Evolutionary conservation across 768 basidiomycete species (phyloP).

Genomic region (Tylopilus intermedius): DNA sequence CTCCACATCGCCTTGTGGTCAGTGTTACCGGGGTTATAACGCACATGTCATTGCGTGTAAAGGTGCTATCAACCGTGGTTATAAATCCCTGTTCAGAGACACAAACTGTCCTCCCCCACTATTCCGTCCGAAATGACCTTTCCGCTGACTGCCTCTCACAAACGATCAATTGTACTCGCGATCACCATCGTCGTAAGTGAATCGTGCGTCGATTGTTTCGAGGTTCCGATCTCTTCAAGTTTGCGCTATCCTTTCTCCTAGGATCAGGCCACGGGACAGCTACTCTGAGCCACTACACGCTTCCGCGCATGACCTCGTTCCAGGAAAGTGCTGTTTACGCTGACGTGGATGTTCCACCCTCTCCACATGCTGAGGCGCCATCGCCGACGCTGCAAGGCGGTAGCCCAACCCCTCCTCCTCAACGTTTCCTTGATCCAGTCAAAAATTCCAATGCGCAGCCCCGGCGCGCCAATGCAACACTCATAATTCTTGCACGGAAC

Average conservation of each 20-base stretch:
- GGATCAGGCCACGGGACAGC: constrained; percentile 2
- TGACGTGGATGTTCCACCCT: not conserved
- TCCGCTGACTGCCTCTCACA: constrained; percentile 27
- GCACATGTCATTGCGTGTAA: not conserved
- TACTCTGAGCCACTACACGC: not conserved
- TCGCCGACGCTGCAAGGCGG: not conserved
- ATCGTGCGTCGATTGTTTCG: not conserved
- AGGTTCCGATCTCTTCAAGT: constrained; percentile 5
- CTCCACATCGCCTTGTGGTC: not conserved
- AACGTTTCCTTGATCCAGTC: constrained; percentile 2
- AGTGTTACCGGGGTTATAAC: not conserved
- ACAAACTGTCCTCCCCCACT: not conserved
- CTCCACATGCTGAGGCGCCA: not conserved
- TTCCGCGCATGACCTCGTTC: not conserved
- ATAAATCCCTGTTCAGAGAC: not conserved
- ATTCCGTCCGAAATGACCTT: constrained; percentile 14
- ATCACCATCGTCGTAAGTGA: constrained; percentile 23
- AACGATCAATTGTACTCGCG: constrained; percentile 27
- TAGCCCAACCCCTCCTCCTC: constrained; percentile 1
- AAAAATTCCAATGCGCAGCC: not conserved
- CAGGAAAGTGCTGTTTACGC: not conserved
- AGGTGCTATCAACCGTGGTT: not conserved
- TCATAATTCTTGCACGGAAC: constrained; percentile 52
- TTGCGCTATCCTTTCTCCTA: constrained; percentile 22
- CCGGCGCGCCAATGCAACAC: constrained; percentile 51